Evolutionary conservation across 768 basidiomycete species (phyloP).

Genomic region (Boletus rubroflammeus): DNA sequence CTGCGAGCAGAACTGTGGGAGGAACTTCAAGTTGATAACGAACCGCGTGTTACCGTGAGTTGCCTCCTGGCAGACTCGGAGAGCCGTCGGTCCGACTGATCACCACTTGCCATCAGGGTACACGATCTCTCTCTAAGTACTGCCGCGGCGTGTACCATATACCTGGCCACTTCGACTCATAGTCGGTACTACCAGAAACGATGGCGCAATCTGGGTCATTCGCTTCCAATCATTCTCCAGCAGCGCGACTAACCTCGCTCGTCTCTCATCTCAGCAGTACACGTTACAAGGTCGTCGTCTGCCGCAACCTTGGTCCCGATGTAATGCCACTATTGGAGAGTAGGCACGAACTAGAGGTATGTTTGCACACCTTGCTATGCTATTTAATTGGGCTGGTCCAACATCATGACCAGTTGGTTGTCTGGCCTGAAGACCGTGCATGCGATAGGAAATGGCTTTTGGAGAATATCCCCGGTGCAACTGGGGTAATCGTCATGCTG

Average conservation of each 20-base stretch:
- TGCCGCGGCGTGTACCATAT: neutral
- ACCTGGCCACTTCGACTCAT: neutral
- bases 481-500: conserved; percentile 61
- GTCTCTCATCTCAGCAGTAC: conserved; percentile 22
- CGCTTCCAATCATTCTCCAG: conserved; percentile 3
- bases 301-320: conserved; percentile 58
- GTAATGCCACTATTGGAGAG: conserved; percentile 54
- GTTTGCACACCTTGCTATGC: conserved; percentile 4
- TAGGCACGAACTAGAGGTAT: conserved; percentile 54
- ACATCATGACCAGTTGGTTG: conserved; percentile 36
- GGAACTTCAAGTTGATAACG: no score
- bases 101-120: no score
- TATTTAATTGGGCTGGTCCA: neutral
- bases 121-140: neutral
- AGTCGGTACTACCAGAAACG: neutral
- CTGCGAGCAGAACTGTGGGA: no score
- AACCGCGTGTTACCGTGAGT: no score
- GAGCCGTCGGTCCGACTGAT: neutral
- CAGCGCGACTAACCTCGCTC: conserved; percentile 26
- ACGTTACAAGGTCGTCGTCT: conserved; percentile 49
- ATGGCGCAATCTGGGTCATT: conserved; percentile 31
- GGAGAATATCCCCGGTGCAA: conserved; percentile 62
- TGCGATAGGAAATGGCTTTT: conserved; percentile 71
- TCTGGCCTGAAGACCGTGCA: conserved; percentile 50
- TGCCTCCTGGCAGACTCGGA: no score